Evolutionary conservation across 1,284 basidiomycete species (phyloP).

Genomic region (Farysia itapuensis): DNA sequence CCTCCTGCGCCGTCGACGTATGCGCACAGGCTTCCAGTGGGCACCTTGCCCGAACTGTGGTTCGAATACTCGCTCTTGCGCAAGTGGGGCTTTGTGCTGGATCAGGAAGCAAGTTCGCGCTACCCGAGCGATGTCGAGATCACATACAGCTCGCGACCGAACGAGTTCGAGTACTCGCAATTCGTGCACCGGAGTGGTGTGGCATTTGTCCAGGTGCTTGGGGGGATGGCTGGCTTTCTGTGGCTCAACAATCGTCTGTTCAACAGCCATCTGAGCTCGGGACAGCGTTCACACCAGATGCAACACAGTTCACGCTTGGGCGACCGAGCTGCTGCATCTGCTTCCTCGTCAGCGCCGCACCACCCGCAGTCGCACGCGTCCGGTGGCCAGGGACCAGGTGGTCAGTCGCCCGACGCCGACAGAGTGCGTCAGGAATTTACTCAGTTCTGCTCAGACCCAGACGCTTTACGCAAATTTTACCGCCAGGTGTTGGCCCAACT

Average conservation of each 20-base stretch:
- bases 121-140: slow-evolving; percentile 49
- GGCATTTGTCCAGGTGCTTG: slow-evolving; percentile 57
- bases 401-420: slow-evolving; percentile 39
- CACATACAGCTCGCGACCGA: slow-evolving; percentile 53
- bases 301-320: neutral
- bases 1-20: slow-evolving; percentile 48
- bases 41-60: slow-evolving; percentile 40
- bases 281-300: slow-evolving; percentile 2
- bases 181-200: slow-evolving; percentile 56
- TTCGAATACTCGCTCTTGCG: slow-evolving; percentile 56
- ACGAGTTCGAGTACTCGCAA: slow-evolving; percentile 53
- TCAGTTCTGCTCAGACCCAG: slow-evolving; percentile 39
- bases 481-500: slow-evolving; percentile 21
- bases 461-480: slow-evolving; percentile 47
- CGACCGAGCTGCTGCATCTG: neutral
- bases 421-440: slow-evolving; percentile 38
- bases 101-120: slow-evolving; percentile 51
- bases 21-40: slow-evolving; percentile 21
- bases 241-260: slow-evolving; percentile 58
- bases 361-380: neutral
- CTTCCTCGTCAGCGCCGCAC: neutral
- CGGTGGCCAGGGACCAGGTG: slow-evolving; percentile 1
- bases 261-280: slow-evolving; percentile 33
- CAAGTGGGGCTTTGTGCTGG: slow-evolving; percentile 54
- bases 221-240: slow-evolving; percentile 51